Percentiles rank a stretch among this genome's conserved stretches.
Conservation (phyloP, 345 rosid genomes). For the Euphorbia tirucalli region DNA sequence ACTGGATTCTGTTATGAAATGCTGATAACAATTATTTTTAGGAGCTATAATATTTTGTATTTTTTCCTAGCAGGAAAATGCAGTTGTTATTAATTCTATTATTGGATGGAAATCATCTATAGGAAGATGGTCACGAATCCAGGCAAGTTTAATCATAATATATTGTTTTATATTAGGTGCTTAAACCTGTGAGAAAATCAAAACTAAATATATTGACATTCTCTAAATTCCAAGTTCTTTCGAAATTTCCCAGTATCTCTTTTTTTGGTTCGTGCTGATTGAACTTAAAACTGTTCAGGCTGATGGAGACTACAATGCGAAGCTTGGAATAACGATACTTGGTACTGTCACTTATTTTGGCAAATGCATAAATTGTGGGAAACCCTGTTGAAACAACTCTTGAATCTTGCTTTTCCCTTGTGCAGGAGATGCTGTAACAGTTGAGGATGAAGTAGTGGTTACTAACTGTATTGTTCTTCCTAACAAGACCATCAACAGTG, state of each 20-base stretch:
- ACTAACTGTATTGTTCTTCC: slow-evolving; percentile 80
- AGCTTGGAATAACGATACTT: slow-evolving; percentile 75
- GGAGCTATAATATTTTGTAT: neutral
- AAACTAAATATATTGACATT: neutral
- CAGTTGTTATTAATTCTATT: slow-evolving; percentile 64
- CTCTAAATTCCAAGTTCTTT: too few species aligned
- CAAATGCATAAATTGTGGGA: neutral
- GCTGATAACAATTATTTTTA: too few species aligned
- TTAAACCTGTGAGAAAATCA: neutral
- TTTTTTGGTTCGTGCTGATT: neutral
- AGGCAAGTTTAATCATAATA: slow-evolving; percentile 47
- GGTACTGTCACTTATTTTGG: slow-evolving; percentile 35
- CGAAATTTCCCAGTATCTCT: neutral
- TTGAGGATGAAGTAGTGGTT: slow-evolving; percentile 75
- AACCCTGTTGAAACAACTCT: slow-evolving; percentile 3
- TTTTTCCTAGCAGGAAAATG: slow-evolving; percentile 60
- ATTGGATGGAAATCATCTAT: slow-evolving; percentile 83
- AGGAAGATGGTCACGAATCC: slow-evolving; percentile 84
- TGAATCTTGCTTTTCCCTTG: slow-evolving; percentile 3
- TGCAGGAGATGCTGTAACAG: slow-evolving; percentile 82
- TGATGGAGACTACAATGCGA: slow-evolving; percentile 64
- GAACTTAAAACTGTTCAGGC: slow-evolving; percentile 39
- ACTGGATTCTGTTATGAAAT: neutral
- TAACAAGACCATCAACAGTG: slow-evolving; percentile 53
- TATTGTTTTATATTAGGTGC: neutral